These are phyloP conservation scores for Huntiella bhutanensis DNA, from an alignment of 2,329 filamentous ascomycete species.

Conservation along the genomic window DNA sequence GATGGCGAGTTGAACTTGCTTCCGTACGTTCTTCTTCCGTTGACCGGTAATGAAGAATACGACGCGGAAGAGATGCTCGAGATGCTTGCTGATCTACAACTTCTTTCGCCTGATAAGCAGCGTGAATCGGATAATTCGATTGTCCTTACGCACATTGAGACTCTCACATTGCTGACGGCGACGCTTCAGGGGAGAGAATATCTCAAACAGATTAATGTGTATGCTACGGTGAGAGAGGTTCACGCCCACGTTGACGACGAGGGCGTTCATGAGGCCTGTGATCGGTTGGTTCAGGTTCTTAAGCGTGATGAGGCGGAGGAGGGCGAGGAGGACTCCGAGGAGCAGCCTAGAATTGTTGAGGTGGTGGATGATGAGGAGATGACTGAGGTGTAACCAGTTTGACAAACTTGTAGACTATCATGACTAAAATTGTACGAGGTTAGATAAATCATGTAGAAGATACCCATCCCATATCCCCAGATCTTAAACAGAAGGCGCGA, in stretches of 20 bases:
- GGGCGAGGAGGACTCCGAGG: constrained; percentile 21
- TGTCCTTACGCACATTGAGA: constrained; percentile 76
- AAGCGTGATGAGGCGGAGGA: constrained; percentile 55
- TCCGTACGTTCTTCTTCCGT: constrained; percentile 73
- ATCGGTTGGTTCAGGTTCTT: constrained; percentile 74
- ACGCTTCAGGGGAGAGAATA: constrained; percentile 55
- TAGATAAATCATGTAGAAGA: not conserved
- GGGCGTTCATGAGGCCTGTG: constrained; percentile 64
- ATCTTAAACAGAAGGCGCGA: too few relatives aligned
- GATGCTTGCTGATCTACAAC: constrained; percentile 80
- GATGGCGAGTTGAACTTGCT: constrained; percentile 61
- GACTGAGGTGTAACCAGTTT: constrained; percentile 28
- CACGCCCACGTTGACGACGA: constrained; percentile 65
- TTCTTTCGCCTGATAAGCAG: constrained; percentile 75
- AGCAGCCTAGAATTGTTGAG: constrained; percentile 23
- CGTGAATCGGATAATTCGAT: constrained; percentile 61
- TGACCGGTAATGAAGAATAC: constrained; percentile 78
- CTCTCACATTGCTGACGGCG: constrained; percentile 63
- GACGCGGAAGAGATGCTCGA: constrained; percentile 65
- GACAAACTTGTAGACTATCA: not conserved
- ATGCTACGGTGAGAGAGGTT: constrained; percentile 73
- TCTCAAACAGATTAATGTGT: constrained; percentile 62
- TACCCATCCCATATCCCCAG: too few relatives aligned
- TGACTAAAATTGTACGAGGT: not conserved
- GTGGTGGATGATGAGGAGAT: constrained; percentile 31